These are phyloP conservation scores for Diaporthe ampelina DNA, from an alignment of 2,329 filamentous ascomycete genomes.

Conservation along the genomic window DNA sequence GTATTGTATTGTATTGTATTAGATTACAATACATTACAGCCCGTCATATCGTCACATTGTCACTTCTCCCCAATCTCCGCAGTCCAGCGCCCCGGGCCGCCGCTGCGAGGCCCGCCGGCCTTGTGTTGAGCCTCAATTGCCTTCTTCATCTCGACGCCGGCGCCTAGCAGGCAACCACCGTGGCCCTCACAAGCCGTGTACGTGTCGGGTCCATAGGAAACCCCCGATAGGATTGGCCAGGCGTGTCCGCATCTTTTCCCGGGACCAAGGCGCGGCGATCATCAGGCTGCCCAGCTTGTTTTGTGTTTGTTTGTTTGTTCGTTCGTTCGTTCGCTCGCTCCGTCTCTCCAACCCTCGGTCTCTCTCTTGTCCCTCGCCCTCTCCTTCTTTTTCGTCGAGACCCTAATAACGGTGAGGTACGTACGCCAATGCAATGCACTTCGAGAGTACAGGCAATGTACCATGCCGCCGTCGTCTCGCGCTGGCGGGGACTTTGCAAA, in stretches of 20 bases:
- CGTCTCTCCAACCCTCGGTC: no score
- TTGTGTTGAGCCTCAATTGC: slow-evolving; percentile 14
- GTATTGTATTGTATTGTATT: no score
- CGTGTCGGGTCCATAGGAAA: not conserved
- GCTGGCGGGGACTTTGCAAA: not conserved
- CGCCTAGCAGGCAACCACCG: slow-evolving; percentile 24
- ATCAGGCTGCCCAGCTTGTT: not conserved
- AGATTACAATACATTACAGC: not conserved
- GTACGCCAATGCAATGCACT: not conserved
- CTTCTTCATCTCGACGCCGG: slow-evolving; percentile 20
- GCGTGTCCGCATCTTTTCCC: no score
- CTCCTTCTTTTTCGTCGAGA: not conserved
- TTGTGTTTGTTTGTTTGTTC: slow-evolving; percentile 2
- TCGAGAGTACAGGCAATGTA: not conserved
- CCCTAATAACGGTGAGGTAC: not conserved
- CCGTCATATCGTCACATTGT: not conserved
- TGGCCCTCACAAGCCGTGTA: not conserved
- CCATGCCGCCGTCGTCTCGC: not conserved
- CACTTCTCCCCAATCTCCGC: not conserved
- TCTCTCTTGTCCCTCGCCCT: no score
- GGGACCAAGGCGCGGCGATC: not conserved
- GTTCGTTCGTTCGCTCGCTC: no score
- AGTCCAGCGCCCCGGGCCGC: slow-evolving; percentile 10
- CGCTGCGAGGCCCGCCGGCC: slow-evolving; percentile 20
- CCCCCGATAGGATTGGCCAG: slow-evolving; percentile 4